These are phyloP conservation scores for Saposhnikovia divaricata DNA, from an alignment of 129 eudicot species.

Conservation along the genomic window DNA sequence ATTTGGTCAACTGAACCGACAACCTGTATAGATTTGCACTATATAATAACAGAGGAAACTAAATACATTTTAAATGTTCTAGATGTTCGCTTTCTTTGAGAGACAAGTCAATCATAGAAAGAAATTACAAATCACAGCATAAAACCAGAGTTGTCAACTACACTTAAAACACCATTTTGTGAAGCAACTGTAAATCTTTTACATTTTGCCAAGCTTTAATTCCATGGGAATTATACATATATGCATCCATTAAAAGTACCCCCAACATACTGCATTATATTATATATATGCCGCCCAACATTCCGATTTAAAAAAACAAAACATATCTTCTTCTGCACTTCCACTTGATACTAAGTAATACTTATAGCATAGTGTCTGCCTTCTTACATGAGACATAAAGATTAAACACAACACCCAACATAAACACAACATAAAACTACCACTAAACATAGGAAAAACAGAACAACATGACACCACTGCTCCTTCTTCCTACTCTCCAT, in stretches of 20 bases:
- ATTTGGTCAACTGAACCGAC: slow-evolving; percentile 84
- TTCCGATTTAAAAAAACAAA: no score
- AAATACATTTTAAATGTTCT: background rate
- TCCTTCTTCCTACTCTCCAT: no score
- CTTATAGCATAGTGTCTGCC: background rate
- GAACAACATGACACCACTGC: no score
- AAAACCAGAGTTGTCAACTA: background rate
- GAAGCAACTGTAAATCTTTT: no score
- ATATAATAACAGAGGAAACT: background rate
- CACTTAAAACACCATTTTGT: background rate
- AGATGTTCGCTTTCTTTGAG: background rate
- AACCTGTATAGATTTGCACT: slow-evolving; percentile 35
- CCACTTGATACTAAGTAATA: background rate
- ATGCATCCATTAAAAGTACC: no score
- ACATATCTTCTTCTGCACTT: background rate
- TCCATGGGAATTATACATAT: background rate
- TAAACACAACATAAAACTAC: no score
- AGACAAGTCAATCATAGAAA: background rate
- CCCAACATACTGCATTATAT: no score
- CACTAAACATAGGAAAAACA: no score
- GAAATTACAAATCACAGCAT: background rate
- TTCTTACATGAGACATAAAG: no score
- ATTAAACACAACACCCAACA: no score
- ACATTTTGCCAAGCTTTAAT: no score
- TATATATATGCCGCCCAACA: no score